Conservation (phyloP, 2,329 filamentous ascomycete genomes). For the Stachybotrys chlorohalonatus region DNA sequence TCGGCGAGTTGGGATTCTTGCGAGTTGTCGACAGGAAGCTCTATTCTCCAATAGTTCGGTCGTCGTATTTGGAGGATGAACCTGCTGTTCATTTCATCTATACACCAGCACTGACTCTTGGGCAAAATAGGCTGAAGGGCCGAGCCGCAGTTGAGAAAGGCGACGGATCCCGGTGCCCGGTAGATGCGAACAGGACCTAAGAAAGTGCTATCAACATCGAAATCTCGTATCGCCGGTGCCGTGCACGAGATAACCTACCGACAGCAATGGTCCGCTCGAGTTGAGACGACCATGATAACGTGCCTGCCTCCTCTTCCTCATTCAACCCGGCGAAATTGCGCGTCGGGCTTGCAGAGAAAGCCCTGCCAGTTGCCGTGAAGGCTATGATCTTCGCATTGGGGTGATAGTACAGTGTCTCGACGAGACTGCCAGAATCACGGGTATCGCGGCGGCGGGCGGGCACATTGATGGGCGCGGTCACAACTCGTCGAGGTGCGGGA, state of each 20-base stretch:
- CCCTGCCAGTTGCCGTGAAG: slow-evolving; percentile 31
- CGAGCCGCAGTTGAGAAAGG: slow-evolving; percentile 77
- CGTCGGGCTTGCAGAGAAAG: slow-evolving; percentile 21
- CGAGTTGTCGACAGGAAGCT: slow-evolving; percentile 56
- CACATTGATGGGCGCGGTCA: slow-evolving; percentile 26
- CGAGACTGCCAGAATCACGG: slow-evolving; percentile 15
- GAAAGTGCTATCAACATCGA: background rate
- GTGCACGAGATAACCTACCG: slow-evolving; percentile 35
- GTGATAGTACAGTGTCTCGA: slow-evolving; percentile 69
- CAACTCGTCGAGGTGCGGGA: slow-evolving; percentile 22
- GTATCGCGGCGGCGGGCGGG: slow-evolving; percentile 11
- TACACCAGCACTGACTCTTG: slow-evolving; percentile 89
- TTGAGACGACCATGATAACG: slow-evolving; percentile 64
- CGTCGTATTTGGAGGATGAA: slow-evolving; percentile 82
- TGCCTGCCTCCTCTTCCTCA: slow-evolving; percentile 45
- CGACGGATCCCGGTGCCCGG: slow-evolving; percentile 74
- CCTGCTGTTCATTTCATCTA: slow-evolving; percentile 68
- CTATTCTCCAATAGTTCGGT: slow-evolving; percentile 84
- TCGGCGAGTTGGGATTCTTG: slow-evolving; percentile 45
- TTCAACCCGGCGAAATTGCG: slow-evolving; percentile 13
- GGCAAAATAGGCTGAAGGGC: slow-evolving; percentile 81
- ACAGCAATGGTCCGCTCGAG: slow-evolving; percentile 75
- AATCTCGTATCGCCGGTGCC: background rate
- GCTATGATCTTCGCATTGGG: slow-evolving; percentile 60
- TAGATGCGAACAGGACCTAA: slow-evolving; percentile 73